These are phyloP conservation scores for Physcomitrium patens DNA, from an alignment of 225 moss, liverwort and hornwort genomes.

Conservation along the genomic window DNA sequence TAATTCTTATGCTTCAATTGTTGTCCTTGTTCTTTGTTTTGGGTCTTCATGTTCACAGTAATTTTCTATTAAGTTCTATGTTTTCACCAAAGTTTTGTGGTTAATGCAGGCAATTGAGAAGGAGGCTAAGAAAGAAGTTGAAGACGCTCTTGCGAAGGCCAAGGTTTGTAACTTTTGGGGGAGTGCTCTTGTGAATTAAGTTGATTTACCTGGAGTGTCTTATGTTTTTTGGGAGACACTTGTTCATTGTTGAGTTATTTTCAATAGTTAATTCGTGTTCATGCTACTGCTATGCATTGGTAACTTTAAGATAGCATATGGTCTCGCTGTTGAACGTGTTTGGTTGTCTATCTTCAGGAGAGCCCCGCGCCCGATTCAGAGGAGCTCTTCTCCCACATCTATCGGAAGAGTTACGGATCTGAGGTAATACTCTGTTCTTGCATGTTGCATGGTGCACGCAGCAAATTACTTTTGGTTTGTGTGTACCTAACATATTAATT, in stretches of 20 bases:
- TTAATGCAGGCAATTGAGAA: constrained; percentile 61
- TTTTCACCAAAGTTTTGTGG: neutral
- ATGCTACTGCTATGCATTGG: no score
- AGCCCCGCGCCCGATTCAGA: neutral
- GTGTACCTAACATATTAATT: no score
- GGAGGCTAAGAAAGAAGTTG: constrained; percentile 68
- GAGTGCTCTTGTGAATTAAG: neutral
- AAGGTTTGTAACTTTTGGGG: constrained; percentile 35
- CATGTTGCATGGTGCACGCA: neutral
- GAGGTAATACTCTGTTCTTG: neutral
- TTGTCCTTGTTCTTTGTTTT: neutral
- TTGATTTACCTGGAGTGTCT: neutral
- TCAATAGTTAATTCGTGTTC: no score
- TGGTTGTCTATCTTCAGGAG: neutral
- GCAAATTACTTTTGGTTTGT: no score
- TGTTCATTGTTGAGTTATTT: neutral
- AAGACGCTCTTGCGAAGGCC: constrained; percentile 71
- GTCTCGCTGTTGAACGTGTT: neutral
- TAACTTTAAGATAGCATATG: neutral
- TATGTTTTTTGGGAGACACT: neutral
- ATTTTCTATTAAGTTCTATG: neutral
- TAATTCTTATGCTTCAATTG: neutral
- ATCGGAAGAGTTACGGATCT: neutral
- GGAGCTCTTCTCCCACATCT: neutral
- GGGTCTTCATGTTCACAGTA: neutral